These are phyloP conservation scores for Barnettozyma hawaiiensis DNA, from an alignment of 1,139 yeast species.

Conservation along the genomic window DNA sequence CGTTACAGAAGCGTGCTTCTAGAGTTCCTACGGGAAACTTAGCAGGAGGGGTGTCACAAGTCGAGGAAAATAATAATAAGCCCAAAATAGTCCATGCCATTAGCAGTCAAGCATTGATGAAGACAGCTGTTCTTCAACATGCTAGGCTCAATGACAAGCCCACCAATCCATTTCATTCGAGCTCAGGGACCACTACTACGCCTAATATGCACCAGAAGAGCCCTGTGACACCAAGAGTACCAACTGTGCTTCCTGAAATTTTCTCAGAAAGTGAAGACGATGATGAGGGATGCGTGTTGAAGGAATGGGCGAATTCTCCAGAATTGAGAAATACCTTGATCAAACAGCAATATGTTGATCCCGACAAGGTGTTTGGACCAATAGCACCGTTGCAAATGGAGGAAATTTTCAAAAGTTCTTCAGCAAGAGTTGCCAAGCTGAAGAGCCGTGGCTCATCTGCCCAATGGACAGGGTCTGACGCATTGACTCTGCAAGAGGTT, in stretches of 20 bases:
- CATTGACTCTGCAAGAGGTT: slow-evolving; percentile 41
- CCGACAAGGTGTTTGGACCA: slow-evolving; percentile 72
- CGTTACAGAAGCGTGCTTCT: slow-evolving; percentile 20
- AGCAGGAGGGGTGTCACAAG: not conserved
- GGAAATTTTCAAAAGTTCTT: slow-evolving; percentile 53
- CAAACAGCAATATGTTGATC: slow-evolving; percentile 60
- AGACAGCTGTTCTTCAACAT: slow-evolving; percentile 31
- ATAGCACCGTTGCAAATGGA: slow-evolving; percentile 63
- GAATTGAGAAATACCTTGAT: slow-evolving; percentile 47
- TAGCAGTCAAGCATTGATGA: slow-evolving; percentile 26
- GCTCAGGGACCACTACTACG: slow-evolving; percentile 8
- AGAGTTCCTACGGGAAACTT: slow-evolving; percentile 15
- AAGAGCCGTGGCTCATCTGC: slow-evolving; percentile 59
- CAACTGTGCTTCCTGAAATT: slow-evolving; percentile 38
- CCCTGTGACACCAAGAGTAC: slow-evolving; percentile 19
- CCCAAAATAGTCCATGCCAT: slow-evolving; percentile 3
- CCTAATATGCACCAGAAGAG: slow-evolving; percentile 11
- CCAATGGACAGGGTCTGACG: slow-evolving; percentile 43
- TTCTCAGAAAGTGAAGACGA: slow-evolving; percentile 52
- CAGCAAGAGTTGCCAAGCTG: slow-evolving; percentile 38
- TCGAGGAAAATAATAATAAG: slow-evolving; percentile 13
- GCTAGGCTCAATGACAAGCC: slow-evolving; percentile 24
- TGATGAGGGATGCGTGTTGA: slow-evolving; percentile 45
- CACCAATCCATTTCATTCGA: slow-evolving; percentile 14
- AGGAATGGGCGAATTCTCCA: slow-evolving; percentile 72